phyloP scores from a whole-genome alignment of 345 rosid species.

The Microcos paniculata region DNA sequence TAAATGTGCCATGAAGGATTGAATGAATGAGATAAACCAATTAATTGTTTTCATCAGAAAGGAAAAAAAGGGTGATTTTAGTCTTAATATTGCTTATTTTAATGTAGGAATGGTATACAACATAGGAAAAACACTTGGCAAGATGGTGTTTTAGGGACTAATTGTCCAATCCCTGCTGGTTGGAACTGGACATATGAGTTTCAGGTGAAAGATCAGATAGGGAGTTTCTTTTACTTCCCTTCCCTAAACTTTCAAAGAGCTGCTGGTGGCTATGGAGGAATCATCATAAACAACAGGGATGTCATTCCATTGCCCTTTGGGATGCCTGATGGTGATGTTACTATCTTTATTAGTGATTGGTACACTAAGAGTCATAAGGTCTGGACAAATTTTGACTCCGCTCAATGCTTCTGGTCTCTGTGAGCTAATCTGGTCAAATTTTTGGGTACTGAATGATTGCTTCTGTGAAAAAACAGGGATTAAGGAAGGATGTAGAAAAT shows the following conservation, averaged over 20 bases:
- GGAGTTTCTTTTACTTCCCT: conserved; percentile 80
- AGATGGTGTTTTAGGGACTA: conserved; percentile 86
- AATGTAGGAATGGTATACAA: conserved; percentile 69
- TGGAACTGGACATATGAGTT: conserved; percentile 86
- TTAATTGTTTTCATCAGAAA: background rate
- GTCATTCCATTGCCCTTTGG: conserved; percentile 69
- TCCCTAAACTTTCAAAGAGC: conserved; percentile 68
- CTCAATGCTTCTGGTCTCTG: conserved; percentile 16
- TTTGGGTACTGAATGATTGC: background rate
- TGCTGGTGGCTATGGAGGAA: conserved; percentile 79
- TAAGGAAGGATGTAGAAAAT: conserved; percentile 68
- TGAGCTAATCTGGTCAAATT: conserved; percentile 4
- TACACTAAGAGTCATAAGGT: conserved; percentile 80
- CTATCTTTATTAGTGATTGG: conserved; percentile 78
- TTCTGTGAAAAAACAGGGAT: conserved; percentile 45
- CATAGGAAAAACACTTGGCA: conserved; percentile 89
- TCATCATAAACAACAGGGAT: conserved; percentile 60
- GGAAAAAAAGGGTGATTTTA: background rate
- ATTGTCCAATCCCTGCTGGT: conserved; percentile 83
- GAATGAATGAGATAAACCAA: background rate
- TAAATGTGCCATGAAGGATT: background rate
- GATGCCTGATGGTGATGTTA: conserved; percentile 73
- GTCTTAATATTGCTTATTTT: conserved; percentile 10
- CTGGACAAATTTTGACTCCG: conserved; percentile 11
- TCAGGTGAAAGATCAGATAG: conserved; percentile 90